Percentiles rank a stretch among this genome's conserved stretches.
phyloP scores from a whole-genome alignment of 2,329 filamentous ascomycete species.

The Sporothrix inflata region DNA sequence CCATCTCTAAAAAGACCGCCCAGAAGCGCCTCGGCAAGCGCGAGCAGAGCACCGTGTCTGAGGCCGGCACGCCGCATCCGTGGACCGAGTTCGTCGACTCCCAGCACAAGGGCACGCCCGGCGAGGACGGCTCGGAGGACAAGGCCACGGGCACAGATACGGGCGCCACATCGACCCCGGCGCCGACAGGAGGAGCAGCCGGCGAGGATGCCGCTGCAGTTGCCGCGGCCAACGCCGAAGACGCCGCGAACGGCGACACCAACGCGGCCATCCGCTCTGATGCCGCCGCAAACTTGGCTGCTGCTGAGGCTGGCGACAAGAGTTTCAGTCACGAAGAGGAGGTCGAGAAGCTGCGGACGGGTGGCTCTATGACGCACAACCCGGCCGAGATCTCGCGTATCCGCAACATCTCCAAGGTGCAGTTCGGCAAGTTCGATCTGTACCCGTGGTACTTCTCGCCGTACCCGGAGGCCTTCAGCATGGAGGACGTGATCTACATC shows the following conservation, averaged over 20 bases:
- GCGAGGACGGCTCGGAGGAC: constrained; percentile 49
- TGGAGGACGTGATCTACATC: constrained; percentile 89
- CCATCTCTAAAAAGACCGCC: constrained; percentile 57
- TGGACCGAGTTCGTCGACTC: constrained; percentile 57
- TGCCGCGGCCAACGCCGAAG: constrained; percentile 23
- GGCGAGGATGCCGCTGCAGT: constrained; percentile 42
- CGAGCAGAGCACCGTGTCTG: constrained; percentile 58
- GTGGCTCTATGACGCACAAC: constrained; percentile 98
- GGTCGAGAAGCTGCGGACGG: constrained; percentile 92
- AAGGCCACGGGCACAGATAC: constrained; percentile 43
- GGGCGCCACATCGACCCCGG: constrained; percentile 26
- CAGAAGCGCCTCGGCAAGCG: constrained; percentile 59
- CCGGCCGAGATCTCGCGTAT: constrained; percentile 96
- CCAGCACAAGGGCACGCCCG: constrained; percentile 47
- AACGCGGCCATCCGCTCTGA: constrained; percentile 25
- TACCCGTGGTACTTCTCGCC: constrained; percentile 99
- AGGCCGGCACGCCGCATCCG: constrained; percentile 56
- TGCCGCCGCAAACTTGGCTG: constrained; percentile 56
- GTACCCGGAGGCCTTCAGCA: constrained; percentile 86
- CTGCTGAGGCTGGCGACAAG: constrained; percentile 56
- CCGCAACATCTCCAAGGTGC: constrained; percentile 88
- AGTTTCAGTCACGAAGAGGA: constrained; percentile 82
- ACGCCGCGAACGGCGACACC: constrained; percentile 38
- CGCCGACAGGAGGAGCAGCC: constrained; percentile 29
- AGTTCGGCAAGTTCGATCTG: constrained; percentile 89